Conservation (phyloP, 371 early-diverging fungal species). For the Lichtheimia ornata region DNA sequence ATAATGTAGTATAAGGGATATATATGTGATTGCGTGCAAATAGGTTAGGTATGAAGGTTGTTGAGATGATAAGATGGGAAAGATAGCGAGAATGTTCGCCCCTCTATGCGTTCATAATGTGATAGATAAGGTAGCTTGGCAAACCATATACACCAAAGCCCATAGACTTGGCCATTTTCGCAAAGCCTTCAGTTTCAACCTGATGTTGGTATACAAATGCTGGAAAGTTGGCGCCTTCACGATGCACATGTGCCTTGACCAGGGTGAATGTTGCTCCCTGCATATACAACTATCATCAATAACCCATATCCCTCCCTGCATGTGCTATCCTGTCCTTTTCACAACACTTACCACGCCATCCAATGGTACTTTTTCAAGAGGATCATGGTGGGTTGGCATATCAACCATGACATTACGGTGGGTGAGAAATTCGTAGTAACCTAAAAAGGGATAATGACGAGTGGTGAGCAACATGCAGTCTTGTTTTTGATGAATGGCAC, state of each 20-base stretch:
- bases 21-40: conserved; percentile 4
- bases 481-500: not conserved
- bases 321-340: not conserved
- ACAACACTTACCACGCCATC: conserved; percentile 41
- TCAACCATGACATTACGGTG: conserved; percentile 44
- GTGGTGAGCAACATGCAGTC: not conserved
- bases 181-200: conserved; percentile 79
- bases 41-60: not conserved
- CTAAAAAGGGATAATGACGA: conserved; percentile 11
- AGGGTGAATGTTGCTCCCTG: conserved; percentile 49
- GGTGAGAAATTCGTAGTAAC: conserved; percentile 45
- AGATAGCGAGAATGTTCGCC: too few relatives aligned
- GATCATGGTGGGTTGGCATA: conserved; percentile 38
- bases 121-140: conserved; percentile 58
- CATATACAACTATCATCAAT: not conserved
- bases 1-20: not conserved
- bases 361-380: conserved; percentile 30
- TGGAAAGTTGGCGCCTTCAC: conserved; percentile 60
- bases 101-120: conserved; percentile 31
- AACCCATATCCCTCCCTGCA: not conserved
- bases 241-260: conserved; percentile 70
- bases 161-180: conserved; percentile 68
- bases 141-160: conserved; percentile 65
- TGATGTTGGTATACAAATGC: conserved; percentile 45
- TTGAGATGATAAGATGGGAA: not conserved